Conservation (phyloP, 805 yeast genomes). For the Hanseniaspora mollemarum region DNA sequence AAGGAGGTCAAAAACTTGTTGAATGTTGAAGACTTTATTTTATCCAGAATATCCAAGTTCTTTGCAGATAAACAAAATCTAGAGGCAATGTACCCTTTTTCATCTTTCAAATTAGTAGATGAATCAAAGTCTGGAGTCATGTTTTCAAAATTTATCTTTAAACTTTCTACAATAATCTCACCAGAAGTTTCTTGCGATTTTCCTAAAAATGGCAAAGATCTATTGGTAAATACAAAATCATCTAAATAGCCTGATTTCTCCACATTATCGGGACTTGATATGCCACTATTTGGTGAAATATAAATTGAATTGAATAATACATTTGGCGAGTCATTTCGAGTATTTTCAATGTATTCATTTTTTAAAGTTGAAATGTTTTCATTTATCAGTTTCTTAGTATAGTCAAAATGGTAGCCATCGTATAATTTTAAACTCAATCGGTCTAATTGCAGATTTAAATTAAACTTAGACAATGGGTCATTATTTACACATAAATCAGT, state of each 20-base stretch:
- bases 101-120: slow-evolving; percentile 21
- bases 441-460: background rate
- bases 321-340: slow-evolving; percentile 17
- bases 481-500: background rate
- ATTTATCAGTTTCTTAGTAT: slow-evolving; percentile 55
- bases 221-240: slow-evolving; percentile 35
- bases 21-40: slow-evolving; percentile 83
- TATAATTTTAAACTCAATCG: slow-evolving; percentile 38
- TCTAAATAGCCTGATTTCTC: slow-evolving; percentile 28
- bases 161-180: slow-evolving; percentile 31
- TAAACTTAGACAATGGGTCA: background rate
- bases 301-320: slow-evolving; percentile 69
- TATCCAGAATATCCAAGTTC: slow-evolving; percentile 56
- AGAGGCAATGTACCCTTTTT: slow-evolving; percentile 38
- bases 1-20: slow-evolving; percentile 64
- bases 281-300: slow-evolving; percentile 36
- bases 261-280: background rate
- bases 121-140: slow-evolving; percentile 40
- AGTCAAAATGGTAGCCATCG: slow-evolving; percentile 91
- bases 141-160: slow-evolving; percentile 39
- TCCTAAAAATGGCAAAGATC: slow-evolving; percentile 17
- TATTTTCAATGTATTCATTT: slow-evolving; percentile 1
- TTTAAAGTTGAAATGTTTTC: slow-evolving; percentile 58
- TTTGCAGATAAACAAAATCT: slow-evolving; percentile 39
- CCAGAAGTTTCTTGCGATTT: slow-evolving; percentile 6